Evolutionary conservation across 768 basidiomycete genomes (phyloP), one percentile per base, ranked within the genome.

Genomic region (Suillus hirtellus): DNA sequence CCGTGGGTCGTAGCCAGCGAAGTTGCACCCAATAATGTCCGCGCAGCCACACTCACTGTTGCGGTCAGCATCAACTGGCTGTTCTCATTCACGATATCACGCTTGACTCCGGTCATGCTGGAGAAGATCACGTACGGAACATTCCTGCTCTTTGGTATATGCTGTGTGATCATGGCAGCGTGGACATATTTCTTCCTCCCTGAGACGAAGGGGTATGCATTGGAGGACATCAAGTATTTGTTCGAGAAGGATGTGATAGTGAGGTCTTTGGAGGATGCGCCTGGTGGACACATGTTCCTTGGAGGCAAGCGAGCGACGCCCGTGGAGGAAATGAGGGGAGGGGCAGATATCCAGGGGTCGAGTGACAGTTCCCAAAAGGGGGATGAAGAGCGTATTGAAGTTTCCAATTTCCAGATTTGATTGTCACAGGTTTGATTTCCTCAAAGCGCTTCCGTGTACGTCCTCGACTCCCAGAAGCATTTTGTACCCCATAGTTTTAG

Each of bases 121-220:
- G 69, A 72, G 14, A 63, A 72, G 8, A 73, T 78, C 37, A 73
- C 65, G 2, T 78, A 78, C 55, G 78, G 78, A 31, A 81, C 80
- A 21, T 82, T 81, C 68, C 71, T 81, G 1, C 54, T 80, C 38
- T 82, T 81, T 56, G 80, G 80, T 4, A 64, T 77, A 54, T 78
- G 75, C 65, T 82, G 81, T 65, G 17, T 81, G 31, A 60, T 78
- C 62, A 79, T 82, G 76, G 69, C 77, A 49, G 60, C 71, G 8
- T 84, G 80, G 81, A 72, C 80, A 42, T 80, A 81, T 69, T 63
- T 80, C 58, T 77, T 75, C 66, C 71, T 82, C 14, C 83, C 82
- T 2, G 83, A 84, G 70, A 83, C 81, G n/a, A 73, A 71, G 19
- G 80, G 80, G 35, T 75, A 77, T 61, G 77, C 77, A 14, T 66